Conservation (phyloP, 202 grass and related monocot species). For the Elaeis oleifera region DNA sequence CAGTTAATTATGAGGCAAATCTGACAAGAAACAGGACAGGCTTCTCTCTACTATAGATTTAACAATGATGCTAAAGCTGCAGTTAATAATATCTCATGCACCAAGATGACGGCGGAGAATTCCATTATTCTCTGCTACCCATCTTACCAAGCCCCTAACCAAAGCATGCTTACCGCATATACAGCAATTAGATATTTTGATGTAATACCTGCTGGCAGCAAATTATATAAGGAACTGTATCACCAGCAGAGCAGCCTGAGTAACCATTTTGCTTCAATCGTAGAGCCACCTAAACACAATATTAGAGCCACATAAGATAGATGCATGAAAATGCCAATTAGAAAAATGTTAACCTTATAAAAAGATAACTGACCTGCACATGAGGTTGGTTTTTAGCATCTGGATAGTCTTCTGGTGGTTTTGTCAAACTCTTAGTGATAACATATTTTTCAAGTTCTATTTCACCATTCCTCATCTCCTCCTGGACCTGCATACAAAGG, state of each 20-base stretch:
- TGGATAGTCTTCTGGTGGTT: constrained; percentile 89
- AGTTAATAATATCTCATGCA: too few species aligned
- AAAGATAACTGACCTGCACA: constrained; percentile 59
- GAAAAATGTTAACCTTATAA: constrained; percentile 1
- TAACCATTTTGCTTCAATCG: constrained; percentile 89
- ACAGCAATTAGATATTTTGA: not conserved
- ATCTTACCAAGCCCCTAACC: too few species aligned
- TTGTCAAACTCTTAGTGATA: constrained; percentile 95
- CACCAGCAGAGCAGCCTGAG: constrained; percentile 74
- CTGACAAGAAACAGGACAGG: too few species aligned
- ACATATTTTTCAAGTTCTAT: constrained; percentile 88
- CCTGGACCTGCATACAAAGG: constrained; percentile 56
- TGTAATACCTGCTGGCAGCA: constrained; percentile 66
- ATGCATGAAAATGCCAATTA: constrained; percentile 6
- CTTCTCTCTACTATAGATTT: too few species aligned
- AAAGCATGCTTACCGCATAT: not conserved
- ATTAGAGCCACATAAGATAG: too few species aligned
- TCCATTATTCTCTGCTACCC: too few species aligned
- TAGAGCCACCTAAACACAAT: constrained; percentile 66
- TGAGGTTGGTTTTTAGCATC: constrained; percentile 99
- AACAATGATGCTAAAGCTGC: too few species aligned
- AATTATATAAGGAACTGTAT: constrained; percentile 92
- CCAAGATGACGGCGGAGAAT: too few species aligned
- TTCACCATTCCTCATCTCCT: constrained; percentile 86
- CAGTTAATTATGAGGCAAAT: too few species aligned